Conservation (phyloP, 306 rosid species). For the Sechiopsis laciniata region DNA sequence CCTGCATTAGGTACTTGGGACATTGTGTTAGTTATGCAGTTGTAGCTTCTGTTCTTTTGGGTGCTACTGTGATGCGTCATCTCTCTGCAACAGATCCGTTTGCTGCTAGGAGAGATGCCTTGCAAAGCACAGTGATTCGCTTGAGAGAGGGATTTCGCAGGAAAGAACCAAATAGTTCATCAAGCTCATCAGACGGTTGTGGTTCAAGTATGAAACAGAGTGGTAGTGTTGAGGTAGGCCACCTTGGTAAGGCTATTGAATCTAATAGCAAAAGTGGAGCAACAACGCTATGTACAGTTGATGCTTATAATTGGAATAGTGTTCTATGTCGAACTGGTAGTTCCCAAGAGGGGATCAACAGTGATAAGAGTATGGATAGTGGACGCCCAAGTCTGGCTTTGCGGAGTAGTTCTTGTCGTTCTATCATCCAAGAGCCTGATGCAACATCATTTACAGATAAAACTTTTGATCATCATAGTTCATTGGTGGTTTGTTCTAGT, state of each 20-base stretch:
- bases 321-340: constrained; percentile 52
- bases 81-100: constrained; percentile 77
- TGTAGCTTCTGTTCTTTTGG: constrained; percentile 87
- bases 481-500: constrained; percentile 75
- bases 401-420: constrained; percentile 90
- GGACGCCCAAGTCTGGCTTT: constrained; percentile 94
- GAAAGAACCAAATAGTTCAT: constrained; percentile 92
- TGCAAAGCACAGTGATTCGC: constrained; percentile 93
- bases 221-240: constrained; percentile 89
- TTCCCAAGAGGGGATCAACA: constrained; percentile 80
- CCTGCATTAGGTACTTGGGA: constrained; percentile 74
- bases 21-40: constrained; percentile 97
- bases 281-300: constrained; percentile 42
- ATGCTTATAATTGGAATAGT: constrained; percentile 73
- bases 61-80: constrained; percentile 96
- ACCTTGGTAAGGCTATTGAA: constrained; percentile 66
- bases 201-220: constrained; percentile 97
- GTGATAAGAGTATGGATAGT: constrained; percentile 96
- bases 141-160: constrained; percentile 93
- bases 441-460: constrained; percentile 58
- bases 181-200: constrained; percentile 96
- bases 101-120: constrained; percentile 98
- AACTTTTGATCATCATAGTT: constrained; percentile 54
- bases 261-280: constrained; percentile 50
- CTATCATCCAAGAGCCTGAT: constrained; percentile 78